Base-by-base conservation (phyloP, 805 yeast genomes). In the Blastobotrys robertii region DNA sequence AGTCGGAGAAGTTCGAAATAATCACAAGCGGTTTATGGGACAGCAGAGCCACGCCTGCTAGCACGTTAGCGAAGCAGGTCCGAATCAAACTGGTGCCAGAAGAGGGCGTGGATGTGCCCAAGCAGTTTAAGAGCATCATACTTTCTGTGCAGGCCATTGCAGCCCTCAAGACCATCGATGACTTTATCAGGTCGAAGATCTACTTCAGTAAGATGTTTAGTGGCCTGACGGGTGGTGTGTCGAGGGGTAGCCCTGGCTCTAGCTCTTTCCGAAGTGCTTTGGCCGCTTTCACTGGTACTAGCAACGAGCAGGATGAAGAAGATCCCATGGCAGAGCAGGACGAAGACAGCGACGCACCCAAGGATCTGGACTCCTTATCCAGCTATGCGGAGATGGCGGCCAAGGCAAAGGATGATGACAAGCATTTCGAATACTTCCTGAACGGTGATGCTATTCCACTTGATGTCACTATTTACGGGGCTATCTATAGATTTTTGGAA, bases 391-490 rank as follows among this genome's bases (percentile, higher is more conserved):
- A 4, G 14, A 10, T n/a, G 42, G 33, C 34, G 31, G n/a, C 38
- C 43, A 37, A 3, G 37, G 41, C 41, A 2, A 28, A 39, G 13
- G 50, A 31, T 2, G 48, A 44, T n/a, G 48, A 59, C 22, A 66
- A 68, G 65, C 59, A 68, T 41, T 63, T 79, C 42, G 81, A 77
- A 43, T 84, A 84, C 55, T 62, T 64, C 1, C 62, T 79, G 9
- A 67, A 77, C 48, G 84, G 73, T 3, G 77, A 76, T 44, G 64
- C 60, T 0, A 66, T 84, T 22, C 80, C 85, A 2, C 66, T 67
- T 32, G 84, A 75, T 41, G 76, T 84, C 0, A 84, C 95, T 0
- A 70, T 85, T 2, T 83, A 78, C 60, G 92, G 92, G 1, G 88
- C 86, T 0, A 65, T 82, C 10, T 54, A 44, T 42, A 47, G 48